A percentile compares a stretch with the other conserved stretches of the same genome.
Evolutionary conservation across 2,329 filamentous ascomycete species (phyloP).

Genomic region (Fusarium sp.): DNA sequence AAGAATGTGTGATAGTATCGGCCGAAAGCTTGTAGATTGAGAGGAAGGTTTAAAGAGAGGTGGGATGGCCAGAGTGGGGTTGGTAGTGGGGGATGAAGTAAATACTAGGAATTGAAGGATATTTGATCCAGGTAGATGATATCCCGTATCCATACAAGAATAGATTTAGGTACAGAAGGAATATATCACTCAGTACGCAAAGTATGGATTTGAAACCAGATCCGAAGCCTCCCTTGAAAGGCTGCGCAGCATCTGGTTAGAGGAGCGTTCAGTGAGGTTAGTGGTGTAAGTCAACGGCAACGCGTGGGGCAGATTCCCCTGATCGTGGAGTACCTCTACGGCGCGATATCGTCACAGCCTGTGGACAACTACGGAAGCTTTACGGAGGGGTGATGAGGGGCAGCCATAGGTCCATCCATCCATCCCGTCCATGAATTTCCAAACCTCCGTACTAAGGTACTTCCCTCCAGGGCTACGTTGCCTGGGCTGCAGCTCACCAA

Average conservation of each 20-base stretch:
- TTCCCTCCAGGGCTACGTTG: constrained; percentile 11
- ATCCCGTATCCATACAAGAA: neutral
- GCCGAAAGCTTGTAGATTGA: neutral
- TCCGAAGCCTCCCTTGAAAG: neutral
- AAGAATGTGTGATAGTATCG: neutral
- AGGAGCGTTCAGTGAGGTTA: neutral
- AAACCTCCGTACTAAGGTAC: constrained; percentile 4
- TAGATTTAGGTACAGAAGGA: neutral
- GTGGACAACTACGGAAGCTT: constrained; percentile 2
- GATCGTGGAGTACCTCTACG: constrained; percentile 21
- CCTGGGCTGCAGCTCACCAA: constrained; percentile 7
- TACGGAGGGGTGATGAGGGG: constrained; percentile 24
- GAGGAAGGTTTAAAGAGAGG: constrained; percentile 21
- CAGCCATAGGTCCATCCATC: neutral
- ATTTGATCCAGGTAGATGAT: neutral
- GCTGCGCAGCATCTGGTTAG: neutral
- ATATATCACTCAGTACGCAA: neutral
- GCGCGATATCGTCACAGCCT: constrained; percentile 34
- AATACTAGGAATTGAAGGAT: neutral
- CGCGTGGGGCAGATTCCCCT: constrained; percentile 22
- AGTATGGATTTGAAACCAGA: neutral
- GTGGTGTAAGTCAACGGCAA: constrained; percentile 15
- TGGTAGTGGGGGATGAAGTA: neutral
- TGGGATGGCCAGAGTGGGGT: constrained; percentile 41
- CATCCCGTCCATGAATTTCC: constrained; percentile 2